These are phyloP conservation scores for Chrysanthemum makinoi DNA, from an alignment of 129 eudicot species.

Conservation along the genomic window DNA sequence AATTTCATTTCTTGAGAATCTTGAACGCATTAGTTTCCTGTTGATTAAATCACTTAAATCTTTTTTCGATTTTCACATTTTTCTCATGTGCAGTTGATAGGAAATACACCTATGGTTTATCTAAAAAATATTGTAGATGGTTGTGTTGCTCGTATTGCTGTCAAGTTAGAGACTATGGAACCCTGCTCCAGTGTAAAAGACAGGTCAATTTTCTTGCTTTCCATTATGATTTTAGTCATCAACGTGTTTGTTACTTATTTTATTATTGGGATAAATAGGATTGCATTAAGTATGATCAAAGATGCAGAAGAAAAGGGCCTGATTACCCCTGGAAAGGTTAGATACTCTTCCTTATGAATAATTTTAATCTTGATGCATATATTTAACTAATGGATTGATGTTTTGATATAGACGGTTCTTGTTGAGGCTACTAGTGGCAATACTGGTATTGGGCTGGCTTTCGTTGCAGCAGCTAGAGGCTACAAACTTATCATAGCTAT, in stretches of 20 bases:
- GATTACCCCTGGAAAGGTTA: slow-evolving; percentile 69
- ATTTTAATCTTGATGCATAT: background rate
- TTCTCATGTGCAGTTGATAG: slow-evolving; percentile 48
- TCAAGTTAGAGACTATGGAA: slow-evolving; percentile 66
- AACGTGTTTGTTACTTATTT: background rate
- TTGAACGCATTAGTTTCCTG: background rate
- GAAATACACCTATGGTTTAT: slow-evolving; percentile 73
- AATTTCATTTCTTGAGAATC: slow-evolving; percentile 19
- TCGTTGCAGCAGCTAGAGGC: slow-evolving; percentile 62
- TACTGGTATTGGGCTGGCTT: slow-evolving; percentile 79
- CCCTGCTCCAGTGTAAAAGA: slow-evolving; percentile 77
- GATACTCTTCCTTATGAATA: background rate
- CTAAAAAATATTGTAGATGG: slow-evolving; percentile 63
- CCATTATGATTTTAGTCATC: background rate
- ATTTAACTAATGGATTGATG: background rate
- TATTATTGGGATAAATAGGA: slow-evolving; percentile 29
- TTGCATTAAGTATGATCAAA: slow-evolving; percentile 60
- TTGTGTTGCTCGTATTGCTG: slow-evolving; percentile 63
- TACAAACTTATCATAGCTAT: slow-evolving; percentile 57
- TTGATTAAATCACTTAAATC: too few relatives aligned
- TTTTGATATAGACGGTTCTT: slow-evolving; percentile 46
- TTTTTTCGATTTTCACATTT: background rate
- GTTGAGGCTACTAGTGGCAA: slow-evolving; percentile 69
- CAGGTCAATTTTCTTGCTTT: slow-evolving; percentile 33
- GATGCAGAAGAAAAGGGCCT: slow-evolving; percentile 82